These are phyloP conservation scores for Aspergillus affinis DNA, from an alignment of 495 filamentous ascomycete species.

Conservation along the genomic window DNA sequence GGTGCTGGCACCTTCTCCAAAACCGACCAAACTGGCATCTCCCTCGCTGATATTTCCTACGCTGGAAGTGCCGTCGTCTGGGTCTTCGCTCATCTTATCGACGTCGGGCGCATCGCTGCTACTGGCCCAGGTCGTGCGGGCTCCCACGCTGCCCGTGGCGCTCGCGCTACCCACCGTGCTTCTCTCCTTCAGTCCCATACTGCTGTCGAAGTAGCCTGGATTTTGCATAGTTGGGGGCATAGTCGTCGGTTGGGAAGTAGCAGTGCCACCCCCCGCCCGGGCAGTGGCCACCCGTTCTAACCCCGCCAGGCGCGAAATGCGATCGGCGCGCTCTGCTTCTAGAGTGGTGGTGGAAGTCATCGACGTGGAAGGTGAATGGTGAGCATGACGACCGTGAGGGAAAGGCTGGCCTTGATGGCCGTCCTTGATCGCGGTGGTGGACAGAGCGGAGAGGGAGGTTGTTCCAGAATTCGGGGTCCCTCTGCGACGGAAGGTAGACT, in stretches of 20 bases:
- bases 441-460: constrained; percentile 81
- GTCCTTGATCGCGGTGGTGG: constrained; percentile 91
- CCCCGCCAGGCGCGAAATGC: constrained; percentile 86
- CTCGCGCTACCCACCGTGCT: constrained; percentile 87
- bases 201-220: constrained; percentile 69
- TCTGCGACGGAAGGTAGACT: constrained; percentile 39
- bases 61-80: constrained; percentile 59
- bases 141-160: constrained; percentile 71
- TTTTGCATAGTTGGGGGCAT: constrained; percentile 27
- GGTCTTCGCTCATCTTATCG: constrained; percentile 72
- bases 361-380: constrained; percentile 47
- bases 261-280: constrained; percentile 43
- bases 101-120: constrained; percentile 61
- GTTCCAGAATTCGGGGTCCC: constrained; percentile 90
- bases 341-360: constrained; percentile 67
- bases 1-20: constrained; percentile 84
- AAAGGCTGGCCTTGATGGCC: constrained; percentile 74
- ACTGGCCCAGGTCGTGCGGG: constrained; percentile 71
- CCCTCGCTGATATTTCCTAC: constrained; percentile 76
- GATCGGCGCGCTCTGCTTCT: constrained; percentile 88
- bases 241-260: constrained; percentile 25
- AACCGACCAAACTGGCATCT: constrained; percentile 73
- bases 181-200: constrained; percentile 60
- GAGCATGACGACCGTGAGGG: constrained; percentile 56
- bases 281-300: constrained; percentile 75